Evolutionary conservation across 768 basidiomycete genomes (phyloP), one percentile per base, ranked within the genome.

Genomic region (Amyloporia xantha): DNA sequence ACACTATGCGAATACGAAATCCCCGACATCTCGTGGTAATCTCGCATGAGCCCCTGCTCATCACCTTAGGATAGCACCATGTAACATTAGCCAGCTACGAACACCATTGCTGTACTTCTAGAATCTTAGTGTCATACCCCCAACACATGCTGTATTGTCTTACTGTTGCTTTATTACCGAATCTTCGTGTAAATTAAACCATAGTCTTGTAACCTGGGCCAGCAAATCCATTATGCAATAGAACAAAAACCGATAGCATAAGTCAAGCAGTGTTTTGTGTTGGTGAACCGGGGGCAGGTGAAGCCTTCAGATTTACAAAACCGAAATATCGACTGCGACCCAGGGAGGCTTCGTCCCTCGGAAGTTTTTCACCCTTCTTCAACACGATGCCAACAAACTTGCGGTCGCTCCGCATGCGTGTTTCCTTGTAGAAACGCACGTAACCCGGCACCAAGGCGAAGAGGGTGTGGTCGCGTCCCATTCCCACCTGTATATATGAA

Each of bases 381-480:
- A 87, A 74, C 6, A 90, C 91, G 27, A 99, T 75, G 24, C 96
- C 96, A 40, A 97, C 76, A 58, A 78, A 91, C 59, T 79, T 82
- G 44, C 89, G 80, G 57, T 87, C 81, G 42, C 80, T 76, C 24
- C 81, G 75, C 72, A 82, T 75, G 71, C 80, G 82, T 49, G 83
- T 85, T 63, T 81, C 71, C 65, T 82, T 86, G 81, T 96, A 99
- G 69, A 93, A 98, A 36, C 92, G 89, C 33, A 99, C 90, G 62
- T 79, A 92, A 11, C 96, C 96, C 0, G 95, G 94, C 4, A 82
- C 82, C 2, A 79, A 74, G 21, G 96, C 94, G 61, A 85, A 97
- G 47, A 99, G 75, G 1, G 96, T 98, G 68, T 97, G 93, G 68
- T 99, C 96, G 49, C 85, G 81, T 19, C 94, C 96, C 64, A 91